Evolutionary conservation across 805 yeast species (phyloP).

Genomic region (Barnettozyma sp.): DNA sequence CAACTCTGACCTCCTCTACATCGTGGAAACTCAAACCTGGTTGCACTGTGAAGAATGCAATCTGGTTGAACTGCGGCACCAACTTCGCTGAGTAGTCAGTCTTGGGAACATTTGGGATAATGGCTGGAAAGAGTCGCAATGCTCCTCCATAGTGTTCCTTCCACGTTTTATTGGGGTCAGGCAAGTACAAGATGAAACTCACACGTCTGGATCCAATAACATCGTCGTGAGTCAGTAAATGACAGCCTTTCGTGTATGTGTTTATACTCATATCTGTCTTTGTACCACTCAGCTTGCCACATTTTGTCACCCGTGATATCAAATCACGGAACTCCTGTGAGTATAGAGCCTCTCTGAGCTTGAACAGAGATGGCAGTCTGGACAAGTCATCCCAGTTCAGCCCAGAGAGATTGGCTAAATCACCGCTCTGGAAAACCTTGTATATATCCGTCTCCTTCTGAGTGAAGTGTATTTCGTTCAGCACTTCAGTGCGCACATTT

Average conservation of each 20-base stretch:
- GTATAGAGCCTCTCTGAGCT: conserved; percentile 81
- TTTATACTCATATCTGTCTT: conserved; percentile 92
- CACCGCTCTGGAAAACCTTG: conserved; percentile 85
- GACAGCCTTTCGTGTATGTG: conserved; percentile 89
- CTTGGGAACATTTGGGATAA: conserved; percentile 83
- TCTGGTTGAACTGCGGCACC: conserved; percentile 92
- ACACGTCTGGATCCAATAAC: conserved; percentile 94
- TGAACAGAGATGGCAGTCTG: conserved; percentile 66
- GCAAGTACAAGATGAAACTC: conserved; percentile 85
- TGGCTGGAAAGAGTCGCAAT: conserved; percentile 75
- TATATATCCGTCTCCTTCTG: conserved; percentile 96
- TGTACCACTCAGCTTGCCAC: conserved; percentile 85
- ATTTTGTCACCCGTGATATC: conserved; percentile 68
- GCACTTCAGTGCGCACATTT: conserved; percentile 78
- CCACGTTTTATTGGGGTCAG: conserved; percentile 89
- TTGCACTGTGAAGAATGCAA: conserved; percentile 91
- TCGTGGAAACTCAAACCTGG: conserved; percentile 97
- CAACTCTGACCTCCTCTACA: conserved; percentile 93
- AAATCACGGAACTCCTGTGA: conserved; percentile 78
- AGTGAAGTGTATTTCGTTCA: conserved; percentile 80
- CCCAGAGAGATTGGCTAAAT: conserved; percentile 86
- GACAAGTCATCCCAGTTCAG: conserved; percentile 68
- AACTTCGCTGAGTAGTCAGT: conserved; percentile 64
- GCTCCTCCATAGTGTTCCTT: conserved; percentile 92
- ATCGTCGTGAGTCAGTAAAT: conserved; percentile 91